A percentile compares a stretch with the other conserved stretches of the same genome.
Evolutionary conservation across 169 alveolate genomes (phyloP).

Genomic region (Plasmodium gonderi): DNA sequence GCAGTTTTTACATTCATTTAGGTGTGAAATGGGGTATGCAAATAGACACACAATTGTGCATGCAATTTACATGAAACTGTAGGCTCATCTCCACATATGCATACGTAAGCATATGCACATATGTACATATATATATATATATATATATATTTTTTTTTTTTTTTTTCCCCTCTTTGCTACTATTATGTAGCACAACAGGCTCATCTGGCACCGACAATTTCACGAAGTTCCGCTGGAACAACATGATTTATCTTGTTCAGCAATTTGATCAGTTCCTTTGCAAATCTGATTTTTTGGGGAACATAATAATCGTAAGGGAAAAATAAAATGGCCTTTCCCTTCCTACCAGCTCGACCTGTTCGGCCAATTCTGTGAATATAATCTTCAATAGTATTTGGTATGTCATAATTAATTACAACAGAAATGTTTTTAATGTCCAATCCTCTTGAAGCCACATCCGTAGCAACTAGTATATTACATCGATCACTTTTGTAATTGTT

Average conservation of each 20-base stretch:
- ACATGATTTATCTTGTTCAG: conserved; percentile 77
- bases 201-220: conserved; percentile 27
- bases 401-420: conserved; percentile 94
- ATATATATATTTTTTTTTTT: too few species aligned
- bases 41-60: too few species aligned
- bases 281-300: conserved; percentile 81
- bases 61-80: too few species aligned
- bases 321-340: conserved; percentile 85
- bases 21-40: too few species aligned
- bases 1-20: too few species aligned
- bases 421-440: conserved; percentile 93
- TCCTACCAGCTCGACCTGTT: conserved; percentile 94
- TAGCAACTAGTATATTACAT: conserved; percentile 92
- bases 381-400: conserved; percentile 91
- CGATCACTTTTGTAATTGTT: conserved; percentile 90
- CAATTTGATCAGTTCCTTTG: conserved; percentile 77
- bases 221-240: conserved; percentile 77
- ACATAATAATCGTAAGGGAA: conserved; percentile 79
- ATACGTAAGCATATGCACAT: background rate
- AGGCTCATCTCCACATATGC: too few species aligned
- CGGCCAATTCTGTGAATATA: conserved; percentile 96
- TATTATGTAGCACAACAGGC: too few species aligned
- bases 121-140: too few species aligned
- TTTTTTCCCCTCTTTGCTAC: background rate
- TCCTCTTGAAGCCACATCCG: conserved; percentile 97